These are phyloP conservation scores for Coniferiporia weirii DNA, from an alignment of 1,284 basidiomycete genomes.

Conservation along the genomic window DNA sequence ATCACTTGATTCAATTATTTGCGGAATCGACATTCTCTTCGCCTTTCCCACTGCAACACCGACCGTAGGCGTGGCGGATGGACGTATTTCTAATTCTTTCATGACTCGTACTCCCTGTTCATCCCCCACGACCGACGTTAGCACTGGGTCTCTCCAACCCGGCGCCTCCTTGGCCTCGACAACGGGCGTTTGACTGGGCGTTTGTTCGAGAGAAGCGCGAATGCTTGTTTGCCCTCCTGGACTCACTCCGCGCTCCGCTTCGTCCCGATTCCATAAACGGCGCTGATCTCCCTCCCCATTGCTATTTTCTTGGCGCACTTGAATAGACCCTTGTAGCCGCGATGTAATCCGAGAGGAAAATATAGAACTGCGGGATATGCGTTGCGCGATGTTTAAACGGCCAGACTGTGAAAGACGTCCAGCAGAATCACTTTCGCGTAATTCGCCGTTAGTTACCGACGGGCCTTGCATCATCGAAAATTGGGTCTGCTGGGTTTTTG, in stretches of 20 bases:
- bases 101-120: background rate
- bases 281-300: slow-evolving; percentile 27
- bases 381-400: slow-evolving; percentile 12
- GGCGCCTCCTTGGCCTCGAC: slow-evolving; percentile 22
- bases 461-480: slow-evolving; percentile 13
- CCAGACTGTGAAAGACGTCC: background rate
- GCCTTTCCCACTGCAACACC: background rate
- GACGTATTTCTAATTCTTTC: background rate
- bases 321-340: slow-evolving; percentile 7
- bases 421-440: slow-evolving; percentile 1
- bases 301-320: slow-evolving; percentile 26
- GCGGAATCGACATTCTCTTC: background rate
- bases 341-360: slow-evolving; percentile 13
- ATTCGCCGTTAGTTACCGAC: background rate
- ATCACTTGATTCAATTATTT: slow-evolving; percentile 1
- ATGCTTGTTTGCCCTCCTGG: slow-evolving; percentile 9
- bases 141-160: slow-evolving; percentile 27
- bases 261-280: slow-evolving; percentile 32
- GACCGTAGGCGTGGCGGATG: background rate
- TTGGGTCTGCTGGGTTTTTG: slow-evolving; percentile 4
- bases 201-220: slow-evolving; percentile 15
- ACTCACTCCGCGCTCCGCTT: slow-evolving; percentile 28
- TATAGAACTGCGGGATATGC: slow-evolving; percentile 14
- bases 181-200: slow-evolving; percentile 12
- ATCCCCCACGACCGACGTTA: slow-evolving; percentile 21